Evolutionary conservation across 306 rosid species (phyloP).

Genomic region (Cicer bijugum): DNA sequence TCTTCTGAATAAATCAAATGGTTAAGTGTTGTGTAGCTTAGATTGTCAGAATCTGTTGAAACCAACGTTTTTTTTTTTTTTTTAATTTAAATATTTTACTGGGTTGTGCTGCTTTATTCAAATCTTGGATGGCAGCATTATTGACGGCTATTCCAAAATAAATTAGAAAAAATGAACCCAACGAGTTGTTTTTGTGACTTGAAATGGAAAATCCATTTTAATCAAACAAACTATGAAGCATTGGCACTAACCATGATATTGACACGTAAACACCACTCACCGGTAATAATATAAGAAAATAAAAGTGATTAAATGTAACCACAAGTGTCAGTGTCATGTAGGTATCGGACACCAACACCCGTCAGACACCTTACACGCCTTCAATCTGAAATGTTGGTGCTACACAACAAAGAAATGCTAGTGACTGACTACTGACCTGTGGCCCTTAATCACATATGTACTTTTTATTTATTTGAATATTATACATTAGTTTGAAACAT

Average conservation of each 20-base stretch:
- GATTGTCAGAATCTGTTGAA: background rate
- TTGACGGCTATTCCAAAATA: background rate
- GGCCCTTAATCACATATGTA: background rate
- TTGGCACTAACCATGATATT: too few species aligned
- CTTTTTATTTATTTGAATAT: background rate
- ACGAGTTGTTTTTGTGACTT: constrained; percentile 7
- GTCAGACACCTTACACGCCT: too few species aligned
- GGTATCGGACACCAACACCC: too few species aligned
- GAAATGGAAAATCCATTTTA: background rate
- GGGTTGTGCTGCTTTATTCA: background rate
- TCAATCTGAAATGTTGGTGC: too few species aligned
- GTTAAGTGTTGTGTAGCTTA: background rate
- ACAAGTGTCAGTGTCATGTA: too few species aligned
- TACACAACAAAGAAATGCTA: background rate
- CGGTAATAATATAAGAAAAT: too few species aligned
- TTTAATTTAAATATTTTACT: background rate
- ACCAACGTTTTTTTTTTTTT: background rate
- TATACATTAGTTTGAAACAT: constrained; percentile 31
- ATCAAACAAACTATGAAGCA: background rate
- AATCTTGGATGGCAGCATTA: background rate
- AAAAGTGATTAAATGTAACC: too few species aligned
- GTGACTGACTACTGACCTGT: background rate
- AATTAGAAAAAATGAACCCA: too few species aligned
- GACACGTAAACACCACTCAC: too few species aligned
- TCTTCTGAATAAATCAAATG: background rate